Conservation (phyloP, 2,329 filamentous ascomycete species). For the Epichloe elymi region DNA sequence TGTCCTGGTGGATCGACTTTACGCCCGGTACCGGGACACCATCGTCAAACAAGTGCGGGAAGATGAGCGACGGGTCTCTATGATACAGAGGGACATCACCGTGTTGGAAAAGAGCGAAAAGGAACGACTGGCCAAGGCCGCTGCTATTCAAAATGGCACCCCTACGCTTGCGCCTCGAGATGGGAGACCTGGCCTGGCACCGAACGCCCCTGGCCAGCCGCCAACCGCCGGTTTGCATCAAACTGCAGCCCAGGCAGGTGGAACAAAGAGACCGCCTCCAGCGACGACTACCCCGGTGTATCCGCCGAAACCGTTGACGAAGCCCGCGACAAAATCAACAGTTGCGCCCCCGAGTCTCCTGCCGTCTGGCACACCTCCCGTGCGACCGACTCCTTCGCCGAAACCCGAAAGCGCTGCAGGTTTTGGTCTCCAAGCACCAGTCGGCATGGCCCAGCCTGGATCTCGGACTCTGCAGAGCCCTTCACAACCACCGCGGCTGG, state of each 20-base stretch:
- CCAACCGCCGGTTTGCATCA: conserved; percentile 6
- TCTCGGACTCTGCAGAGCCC: conserved; percentile 20
- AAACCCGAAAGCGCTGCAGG: conserved; percentile 17
- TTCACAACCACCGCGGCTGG: conserved; percentile 17
- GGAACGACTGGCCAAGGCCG: conserved; percentile 22
- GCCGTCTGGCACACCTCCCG: conserved; percentile 15
- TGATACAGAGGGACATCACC: conserved; percentile 53
- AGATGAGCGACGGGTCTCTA: conserved; percentile 56
- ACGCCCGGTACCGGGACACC: conserved; percentile 58
- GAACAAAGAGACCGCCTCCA: conserved; percentile 14
- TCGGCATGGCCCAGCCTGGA: conserved; percentile 19
- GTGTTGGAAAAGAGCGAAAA: conserved; percentile 44
- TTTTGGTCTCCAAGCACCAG: conserved; percentile 25
- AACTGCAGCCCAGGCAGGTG: conserved; percentile 7
- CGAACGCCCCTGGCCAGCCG: not conserved
- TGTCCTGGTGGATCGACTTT: conserved; percentile 58
- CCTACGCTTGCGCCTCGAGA: conserved; percentile 21
- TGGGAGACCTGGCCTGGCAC: conserved; percentile 11
- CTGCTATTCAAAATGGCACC: conserved; percentile 21
- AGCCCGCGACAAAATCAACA: conserved; percentile 11
- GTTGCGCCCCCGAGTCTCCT: conserved; percentile 18
- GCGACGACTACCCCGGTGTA: conserved; percentile 21
- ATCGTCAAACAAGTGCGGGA: conserved; percentile 57
- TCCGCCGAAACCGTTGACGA: conserved; percentile 20
- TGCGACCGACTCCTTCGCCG: conserved; percentile 16